A percentile compares a stretch with the other conserved stretches of the same genome.
Conservation (phyloP, 345 rosid species). For the Heritiera littoralis region DNA sequence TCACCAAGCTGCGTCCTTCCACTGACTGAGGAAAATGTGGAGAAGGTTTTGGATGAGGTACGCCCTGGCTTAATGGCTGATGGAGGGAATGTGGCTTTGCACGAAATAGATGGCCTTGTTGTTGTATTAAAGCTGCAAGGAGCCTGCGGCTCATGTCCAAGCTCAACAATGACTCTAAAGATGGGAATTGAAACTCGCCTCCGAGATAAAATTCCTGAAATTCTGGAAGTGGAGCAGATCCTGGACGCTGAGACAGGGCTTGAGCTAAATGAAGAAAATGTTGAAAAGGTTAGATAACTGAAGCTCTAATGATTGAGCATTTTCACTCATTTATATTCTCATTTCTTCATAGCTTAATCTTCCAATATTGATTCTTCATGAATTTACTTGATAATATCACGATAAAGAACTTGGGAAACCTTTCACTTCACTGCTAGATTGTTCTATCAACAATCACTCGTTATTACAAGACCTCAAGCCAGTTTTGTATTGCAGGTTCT, state of each 20-base stretch:
- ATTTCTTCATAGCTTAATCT: slow-evolving; percentile 7
- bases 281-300: slow-evolving; percentile 64
- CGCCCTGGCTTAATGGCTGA: slow-evolving; percentile 91
- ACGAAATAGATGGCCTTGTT: slow-evolving; percentile 93
- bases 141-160: slow-evolving; percentile 98
- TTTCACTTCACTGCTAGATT: background rate
- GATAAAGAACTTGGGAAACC: background rate
- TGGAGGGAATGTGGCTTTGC: slow-evolving; percentile 93
- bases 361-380: background rate
- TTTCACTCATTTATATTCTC: background rate
- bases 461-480: background rate
- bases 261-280: slow-evolving; percentile 71
- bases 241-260: slow-evolving; percentile 78
- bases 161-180: slow-evolving; percentile 90
- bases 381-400: slow-evolving; percentile 4
- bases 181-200: slow-evolving; percentile 93
- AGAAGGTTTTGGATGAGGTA: slow-evolving; percentile 81
- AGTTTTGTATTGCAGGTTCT: slow-evolving; percentile 54
- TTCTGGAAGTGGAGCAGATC: slow-evolving; percentile 85
- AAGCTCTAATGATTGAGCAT: slow-evolving; percentile 3
- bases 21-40: slow-evolving; percentile 88
- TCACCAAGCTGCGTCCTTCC: slow-evolving; percentile 74
- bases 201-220: slow-evolving; percentile 87
- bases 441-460: background rate
- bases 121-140: slow-evolving; percentile 89